A percentile compares a stretch with the other conserved stretches of the same genome.
Conservation (phyloP, 2,329 filamentous ascomycete species). For the Calonectria ilicicola region DNA sequence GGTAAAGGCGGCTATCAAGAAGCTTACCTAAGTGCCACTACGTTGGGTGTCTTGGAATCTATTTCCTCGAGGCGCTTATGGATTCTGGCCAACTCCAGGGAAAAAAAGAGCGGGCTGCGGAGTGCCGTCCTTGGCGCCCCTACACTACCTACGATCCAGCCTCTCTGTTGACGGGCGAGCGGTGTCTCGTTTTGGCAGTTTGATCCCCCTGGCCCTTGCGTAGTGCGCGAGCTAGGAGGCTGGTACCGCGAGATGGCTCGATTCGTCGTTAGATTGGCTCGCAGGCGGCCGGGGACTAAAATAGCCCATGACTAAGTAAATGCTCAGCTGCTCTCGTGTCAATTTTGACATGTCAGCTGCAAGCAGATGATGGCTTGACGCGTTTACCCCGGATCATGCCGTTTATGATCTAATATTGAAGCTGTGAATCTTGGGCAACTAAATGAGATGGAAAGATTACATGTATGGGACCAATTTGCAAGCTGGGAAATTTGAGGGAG, state of each 20-base stretch:
- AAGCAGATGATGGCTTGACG: background rate
- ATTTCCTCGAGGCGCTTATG: too few relatives aligned
- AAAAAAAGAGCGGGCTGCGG: background rate
- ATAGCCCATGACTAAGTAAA: background rate
- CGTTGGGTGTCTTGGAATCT: too few relatives aligned
- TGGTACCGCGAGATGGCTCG: background rate
- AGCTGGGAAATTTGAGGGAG: background rate
- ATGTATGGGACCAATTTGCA: background rate
- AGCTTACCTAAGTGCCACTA: too few relatives aligned
- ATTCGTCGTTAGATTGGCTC: background rate
- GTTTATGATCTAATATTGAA: background rate
- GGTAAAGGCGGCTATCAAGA: too few relatives aligned
- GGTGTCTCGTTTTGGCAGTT: constrained; percentile 9
- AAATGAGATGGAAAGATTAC: background rate
- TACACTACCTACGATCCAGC: background rate
- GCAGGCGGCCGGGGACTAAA: background rate
- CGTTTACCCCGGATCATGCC: constrained; percentile 4
- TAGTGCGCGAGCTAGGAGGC: background rate
- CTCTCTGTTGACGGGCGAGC: background rate
- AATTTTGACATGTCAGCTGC: background rate
- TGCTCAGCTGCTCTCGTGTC: background rate
- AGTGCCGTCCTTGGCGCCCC: background rate
- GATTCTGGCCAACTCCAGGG: too few relatives aligned
- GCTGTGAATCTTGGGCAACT: background rate
- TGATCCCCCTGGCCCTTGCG: background rate